These are phyloP conservation scores for Candida peoriensis DNA, from an alignment of 805 yeast genomes.

Conservation along the genomic window DNA sequence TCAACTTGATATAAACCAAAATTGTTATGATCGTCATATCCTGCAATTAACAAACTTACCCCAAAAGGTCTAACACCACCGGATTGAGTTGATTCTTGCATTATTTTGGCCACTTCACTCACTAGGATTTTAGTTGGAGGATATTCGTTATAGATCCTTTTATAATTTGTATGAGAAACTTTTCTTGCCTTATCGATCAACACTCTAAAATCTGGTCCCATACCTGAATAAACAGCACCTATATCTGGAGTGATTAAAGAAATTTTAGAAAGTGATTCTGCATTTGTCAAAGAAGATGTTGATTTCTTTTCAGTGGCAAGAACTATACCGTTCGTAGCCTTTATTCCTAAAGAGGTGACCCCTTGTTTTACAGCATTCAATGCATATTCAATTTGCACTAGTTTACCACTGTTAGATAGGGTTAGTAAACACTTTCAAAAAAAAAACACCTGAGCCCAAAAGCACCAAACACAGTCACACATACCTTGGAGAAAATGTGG, in stretches of 20 bases:
- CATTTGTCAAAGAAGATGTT: constrained; percentile 68
- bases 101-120: constrained; percentile 89
- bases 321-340: constrained; percentile 92
- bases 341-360: constrained; percentile 92
- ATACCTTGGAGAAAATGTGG: constrained; percentile 94
- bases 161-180: constrained; percentile 87
- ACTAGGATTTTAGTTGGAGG: constrained; percentile 95
- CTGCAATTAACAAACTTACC: constrained; percentile 90
- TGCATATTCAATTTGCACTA: constrained; percentile 97
- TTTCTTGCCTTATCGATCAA: constrained; percentile 91
- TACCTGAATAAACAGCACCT: constrained; percentile 95
- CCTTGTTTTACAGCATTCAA: constrained; percentile 97
- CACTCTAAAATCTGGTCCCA: constrained; percentile 98
- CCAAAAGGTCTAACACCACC: constrained; percentile 99
- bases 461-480: constrained; percentile 2
- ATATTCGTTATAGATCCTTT: constrained; percentile 90
- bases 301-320: constrained; percentile 95
- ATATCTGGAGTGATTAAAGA: constrained; percentile 87
- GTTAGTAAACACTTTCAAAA: constrained; percentile 9
- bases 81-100: constrained; percentile 98
- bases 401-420: constrained; percentile 67
- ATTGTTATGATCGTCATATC: constrained; percentile 72
- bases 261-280: constrained; percentile 73
- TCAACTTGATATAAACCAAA: constrained; percentile 93
- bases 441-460: not conserved